Conservation (phyloP, 345 rosid genomes). For the Citrus trifoliata region DNA sequence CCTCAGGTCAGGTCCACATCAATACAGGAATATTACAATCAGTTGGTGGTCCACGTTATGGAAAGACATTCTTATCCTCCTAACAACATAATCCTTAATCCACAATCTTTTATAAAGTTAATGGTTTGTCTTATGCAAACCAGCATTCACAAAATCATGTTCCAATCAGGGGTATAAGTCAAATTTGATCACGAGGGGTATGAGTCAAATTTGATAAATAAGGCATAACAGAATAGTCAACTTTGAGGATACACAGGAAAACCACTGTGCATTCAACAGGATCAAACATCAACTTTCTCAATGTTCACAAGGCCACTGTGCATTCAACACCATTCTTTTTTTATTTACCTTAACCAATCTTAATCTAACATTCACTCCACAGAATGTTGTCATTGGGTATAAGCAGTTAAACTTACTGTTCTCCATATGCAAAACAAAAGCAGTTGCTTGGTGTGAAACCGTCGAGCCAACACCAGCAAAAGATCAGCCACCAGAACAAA, state of each 20-base stretch:
- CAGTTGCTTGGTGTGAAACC: not conserved
- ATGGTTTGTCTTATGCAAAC: not conserved
- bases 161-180: not conserved
- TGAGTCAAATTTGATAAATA: not conserved
- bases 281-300: not conserved
- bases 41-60: not conserved
- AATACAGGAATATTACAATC: not conserved
- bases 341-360: not conserved
- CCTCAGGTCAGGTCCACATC: conserved; percentile 1
- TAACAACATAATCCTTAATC: too few species aligned
- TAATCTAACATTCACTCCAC: not conserved
- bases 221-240: not conserved
- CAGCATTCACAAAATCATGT: not conserved
- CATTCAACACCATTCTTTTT: not conserved
- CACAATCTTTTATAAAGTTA: not conserved
- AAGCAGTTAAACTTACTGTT: not conserved
- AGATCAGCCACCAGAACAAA: not conserved
- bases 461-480: too few species aligned
- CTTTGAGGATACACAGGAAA: not conserved
- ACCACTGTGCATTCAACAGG: too few species aligned
- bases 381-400: not conserved
- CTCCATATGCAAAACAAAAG: not conserved
- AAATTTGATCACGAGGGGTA: not conserved
- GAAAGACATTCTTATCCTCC: not conserved
- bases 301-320: not conserved